Evolutionary conservation across 257 asterid genomes (phyloP), one percentile per base, ranked within the genome.

Genomic region (Dorcoceras hygrometricum): DNA sequence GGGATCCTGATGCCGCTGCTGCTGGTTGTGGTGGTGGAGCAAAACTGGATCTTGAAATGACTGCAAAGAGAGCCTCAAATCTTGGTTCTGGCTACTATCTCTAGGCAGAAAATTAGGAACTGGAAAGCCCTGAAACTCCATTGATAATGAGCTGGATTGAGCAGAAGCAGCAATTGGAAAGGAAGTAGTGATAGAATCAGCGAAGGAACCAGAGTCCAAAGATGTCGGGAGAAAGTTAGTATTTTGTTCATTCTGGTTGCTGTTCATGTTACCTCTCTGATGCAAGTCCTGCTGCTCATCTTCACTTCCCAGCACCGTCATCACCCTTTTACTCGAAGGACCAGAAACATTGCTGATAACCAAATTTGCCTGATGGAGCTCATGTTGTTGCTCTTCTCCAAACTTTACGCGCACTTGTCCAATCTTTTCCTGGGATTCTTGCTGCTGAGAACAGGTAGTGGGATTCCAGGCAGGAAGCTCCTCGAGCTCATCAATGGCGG

Each of bases 391-490:
- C 19, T 75, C 75, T 22, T 69, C 73, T 32, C 22, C 53, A 46
- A 39, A 2, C 18, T 39, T 39, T 39, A 2, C 18, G 16, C 14
- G 18, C 3, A 2, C 36, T 50, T 74, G 66, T 22, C 62, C 71
- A 25, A 62, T 56, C 32, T 72, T 77, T n/a, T 73, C 70, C 59
- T 66, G 84, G 1, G 73, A 55, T 3, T 70, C 73, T 2, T 78
- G n/a, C n/a, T 78, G 67, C 16, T 68, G 63, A 22, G 84, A 57
- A 67, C 78, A 75, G 66, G 83, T 59, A 25, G 87, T 75, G 18
- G 97, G 99, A 23, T 86, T 79, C 99, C 97, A 90, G 26, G 99
- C 84, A 4, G 99, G 99, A 23, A 94, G 86, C 73, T 90, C 83
- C 27, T 84, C 97, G 43, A 94, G 95, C 78, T 90, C 99, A 67